Evolutionary conservation across 768 basidiomycete species (phyloP).

Genomic region (Psilocybe cubensis): DNA sequence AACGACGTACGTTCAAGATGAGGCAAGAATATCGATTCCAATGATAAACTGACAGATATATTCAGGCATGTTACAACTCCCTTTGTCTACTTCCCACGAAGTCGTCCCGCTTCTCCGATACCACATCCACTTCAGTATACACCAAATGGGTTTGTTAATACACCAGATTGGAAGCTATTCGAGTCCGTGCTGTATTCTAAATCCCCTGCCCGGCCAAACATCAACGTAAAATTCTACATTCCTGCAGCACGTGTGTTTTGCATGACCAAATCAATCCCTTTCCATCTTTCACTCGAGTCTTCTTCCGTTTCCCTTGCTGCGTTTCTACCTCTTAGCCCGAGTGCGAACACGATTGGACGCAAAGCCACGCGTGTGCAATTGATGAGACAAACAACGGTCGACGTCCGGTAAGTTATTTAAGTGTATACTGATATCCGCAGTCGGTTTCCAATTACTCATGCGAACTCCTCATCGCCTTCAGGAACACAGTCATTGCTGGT

Average conservation of each 20-base stretch:
- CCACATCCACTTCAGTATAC: conserved; percentile 46
- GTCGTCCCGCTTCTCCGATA: conserved; percentile 56
- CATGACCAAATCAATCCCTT: conserved; percentile 63
- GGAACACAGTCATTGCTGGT: conserved; percentile 48
- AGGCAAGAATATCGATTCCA: not conserved
- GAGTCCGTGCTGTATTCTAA: conserved; percentile 45
- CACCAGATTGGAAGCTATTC: conserved; percentile 54
- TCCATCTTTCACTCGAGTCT: conserved; percentile 64
- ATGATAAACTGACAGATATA: conserved; percentile 4
- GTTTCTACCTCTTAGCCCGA: conserved; percentile 64
- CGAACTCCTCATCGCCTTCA: conserved; percentile 21
- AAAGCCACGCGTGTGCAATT: conserved; percentile 59
- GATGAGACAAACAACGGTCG: conserved; percentile 69
- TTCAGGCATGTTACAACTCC: conserved; percentile 58
- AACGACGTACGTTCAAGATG: conserved; percentile 47
- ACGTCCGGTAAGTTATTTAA: conserved; percentile 48
- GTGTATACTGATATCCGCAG: not conserved
- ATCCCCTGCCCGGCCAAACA: conserved; percentile 39
- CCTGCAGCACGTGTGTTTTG: conserved; percentile 65
- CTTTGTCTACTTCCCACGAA: conserved; percentile 69
- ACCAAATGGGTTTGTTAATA: conserved; percentile 43
- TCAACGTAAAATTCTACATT: conserved; percentile 49
- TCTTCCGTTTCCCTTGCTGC: conserved; percentile 57
- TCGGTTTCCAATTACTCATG: not conserved
- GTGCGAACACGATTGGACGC: conserved; percentile 31